Evolutionary conservation across 2,329 filamentous ascomycete species (phyloP), one percentile per base, ranked within the genome.

Genomic region (Plectosphaerella sp.): DNA sequence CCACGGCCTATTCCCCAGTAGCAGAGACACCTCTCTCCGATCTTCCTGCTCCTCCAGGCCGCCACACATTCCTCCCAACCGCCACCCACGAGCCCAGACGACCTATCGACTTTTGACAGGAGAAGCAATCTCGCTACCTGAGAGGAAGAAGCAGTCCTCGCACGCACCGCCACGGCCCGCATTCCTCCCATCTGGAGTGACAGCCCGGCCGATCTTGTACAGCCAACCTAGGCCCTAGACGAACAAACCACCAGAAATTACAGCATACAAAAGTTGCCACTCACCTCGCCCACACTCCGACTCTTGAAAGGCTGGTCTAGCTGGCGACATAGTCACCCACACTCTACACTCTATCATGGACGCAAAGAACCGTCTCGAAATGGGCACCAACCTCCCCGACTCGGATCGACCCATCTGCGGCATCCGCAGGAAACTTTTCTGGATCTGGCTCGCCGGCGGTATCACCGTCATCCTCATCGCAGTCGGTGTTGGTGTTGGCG

Each of bases 381-480:
- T 43, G 10, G 41, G 41, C 41, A 43, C 41, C 15, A 12, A 18
- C 16, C 41, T 43, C n/a, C 41, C 16, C n/a, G 41, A 43, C 16
- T 43, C 41, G n/a, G 10, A 20, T 6, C 16, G 18, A 10, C 41
- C 41, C 24, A 45, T 49, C 24, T 49, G 48, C 39, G 48, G 48
- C 37, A 49, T 49, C 48, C 20, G 48, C 45, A 47, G 42, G 28
- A 50, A 46, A 15, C n/a, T 49, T 24, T 52, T 42, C 45, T 46
- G 35, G 20, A 36, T 50, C 20, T 52, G 48, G 47, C 45, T 33
- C 36, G 37, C 11, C 15, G 48, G 48, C n/a, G 48, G 48, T 9
- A 35, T 45, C 15, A 18, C 33, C 36, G 39, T 49, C 16, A 33
- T 49, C n/a, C 37, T 45, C 22, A 22, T 49, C 37, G 48, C 48